Base-by-base conservation (phyloP, 2,329 filamentous ascomycete genomes). In the Raffaelea arxii region DNA sequence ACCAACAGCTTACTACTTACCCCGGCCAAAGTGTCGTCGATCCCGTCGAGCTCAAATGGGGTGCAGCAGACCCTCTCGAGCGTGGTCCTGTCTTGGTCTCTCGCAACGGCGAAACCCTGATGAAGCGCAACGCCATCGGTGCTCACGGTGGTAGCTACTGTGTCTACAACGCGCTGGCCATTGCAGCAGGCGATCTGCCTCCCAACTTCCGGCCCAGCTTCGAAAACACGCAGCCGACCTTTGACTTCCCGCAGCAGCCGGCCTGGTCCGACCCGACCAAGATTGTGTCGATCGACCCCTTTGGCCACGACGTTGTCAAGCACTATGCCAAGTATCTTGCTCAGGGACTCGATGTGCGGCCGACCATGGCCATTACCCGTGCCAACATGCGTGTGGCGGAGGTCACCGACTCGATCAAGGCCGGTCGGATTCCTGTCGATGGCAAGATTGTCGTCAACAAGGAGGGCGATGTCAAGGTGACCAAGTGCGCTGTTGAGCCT, bases 171-270 rank as follows among this genome's bases (percentile, higher is more conserved):
- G 44, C 44, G 38, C 38, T 46, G 37, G 44, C 44, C 21, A 36
- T 46, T 14, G 44, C 44, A 7, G 38, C 44, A 16, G 44, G 44
- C 44, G 44, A 46, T 25, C 38, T 46, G 25, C 44, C 44, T 16
- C 22, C 44, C 14, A 38, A 46, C 44, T 46, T 46, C 44, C 44
- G 44, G 19, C 44, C 44, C 11, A 46, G 27, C 27, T 46, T 46
- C n/a, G 44, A 46, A 30, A 46, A 46, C 44, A 46, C 44, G 36
- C 44, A 46, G 44, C 44, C 44, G 37, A 46, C 44, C 14, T 46
- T 46, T 40, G 25, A 46, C 21, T 46, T 46, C 18, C 38, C 44
- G 19, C 44, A 41, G 27, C 44, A 46, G 44, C 25, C 38, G 25
- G 44, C 44, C 24, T 46, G 44, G 44, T 25, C 25, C 16, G 44